Percentiles rank a stretch among this genome's conserved stretches.
Conservation (phyloP, 2,329 filamentous ascomycete species). For the Fusarium caatingaense region DNA sequence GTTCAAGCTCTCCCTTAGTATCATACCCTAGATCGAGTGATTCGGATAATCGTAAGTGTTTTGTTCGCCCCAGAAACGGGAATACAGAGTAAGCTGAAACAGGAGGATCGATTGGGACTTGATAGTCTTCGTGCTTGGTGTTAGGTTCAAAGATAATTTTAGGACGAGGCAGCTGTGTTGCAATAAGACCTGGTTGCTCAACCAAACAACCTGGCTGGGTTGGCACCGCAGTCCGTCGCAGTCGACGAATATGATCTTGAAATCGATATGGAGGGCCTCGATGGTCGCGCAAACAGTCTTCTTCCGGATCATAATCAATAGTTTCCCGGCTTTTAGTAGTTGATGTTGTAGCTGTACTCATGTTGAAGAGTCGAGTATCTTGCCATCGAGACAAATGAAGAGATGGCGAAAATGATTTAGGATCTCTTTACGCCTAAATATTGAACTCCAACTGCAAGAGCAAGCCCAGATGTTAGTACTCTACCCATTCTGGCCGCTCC, state of each 20-base stretch:
- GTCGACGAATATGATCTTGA: conserved; percentile 31
- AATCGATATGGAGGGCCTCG: conserved; percentile 45
- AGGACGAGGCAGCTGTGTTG: conserved; percentile 28
- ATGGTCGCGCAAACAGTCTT: conserved; percentile 46
- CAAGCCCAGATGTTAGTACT: background rate
- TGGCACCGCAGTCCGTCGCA: conserved; percentile 30
- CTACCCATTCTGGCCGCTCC: background rate
- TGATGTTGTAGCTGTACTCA: conserved; percentile 10
- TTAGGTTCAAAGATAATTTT: conserved; percentile 19
- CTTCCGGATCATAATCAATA: conserved; percentile 44
- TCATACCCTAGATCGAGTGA: conserved; percentile 43
- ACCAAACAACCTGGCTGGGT: conserved; percentile 34
- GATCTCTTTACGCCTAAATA: background rate
- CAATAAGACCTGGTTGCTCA: conserved; percentile 36
- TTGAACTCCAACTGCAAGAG: background rate
- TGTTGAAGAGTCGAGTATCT: background rate
- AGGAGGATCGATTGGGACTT: background rate
- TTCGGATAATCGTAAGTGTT: conserved; percentile 36
- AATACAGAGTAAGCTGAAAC: conserved; percentile 2
- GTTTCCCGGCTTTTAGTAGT: conserved; percentile 23
- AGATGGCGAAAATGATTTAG: background rate
- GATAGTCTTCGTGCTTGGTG: background rate
- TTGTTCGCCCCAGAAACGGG: background rate
- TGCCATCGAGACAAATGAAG: background rate
- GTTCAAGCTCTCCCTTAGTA: conserved; percentile 35